Evolutionary conservation across 139 green algal species (phyloP), one percentile per base, ranked within the genome.

Genomic region (Chlorella sp.): DNA sequence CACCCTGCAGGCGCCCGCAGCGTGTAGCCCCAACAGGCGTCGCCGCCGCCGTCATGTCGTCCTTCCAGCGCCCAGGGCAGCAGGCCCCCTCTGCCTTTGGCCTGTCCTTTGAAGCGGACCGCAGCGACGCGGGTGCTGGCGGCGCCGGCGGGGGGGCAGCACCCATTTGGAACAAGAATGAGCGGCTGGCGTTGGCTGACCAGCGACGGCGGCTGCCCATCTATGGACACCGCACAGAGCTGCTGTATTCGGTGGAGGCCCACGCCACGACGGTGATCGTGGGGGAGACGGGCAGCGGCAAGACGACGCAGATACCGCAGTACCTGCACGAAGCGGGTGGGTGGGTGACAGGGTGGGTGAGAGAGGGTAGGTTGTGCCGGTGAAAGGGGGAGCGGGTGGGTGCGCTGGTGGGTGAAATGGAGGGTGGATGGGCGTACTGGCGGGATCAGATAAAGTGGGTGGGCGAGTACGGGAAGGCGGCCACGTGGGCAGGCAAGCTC

Each of bases 201-300:
- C 93, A 95, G 81, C 89, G 90, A 14, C 80, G 79, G 26, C 40
- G 80, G 36, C 87, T 95, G 53, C 93, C 93, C n/a, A 92, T 95
- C 32, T 88, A 76, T 71, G 75, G 89, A 30, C 89, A 94, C 82
- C 90, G 86, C 66, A 93, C 89, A 0, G 87, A 98, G 91, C 92
- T 99, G 12, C 89, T 98, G 42, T 98, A 97, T 80, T 91, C 97
- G 28, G 91, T 98, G 1, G 96, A 99, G 83, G 83, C 89, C 0
- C 96, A 98, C 85, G 91, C 94, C 9, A 94, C 91, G 2, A 93
- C 89, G 0, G 90, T 99, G 2, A 88, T 99, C 11, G 91, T 99
- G 0, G 96, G 95, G 4, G 93, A 97, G 86, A 97, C 94, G 12
- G 95, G 95, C 24, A 94, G 91, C 81, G 95, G 95, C 22, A 97